Base-by-base conservation (phyloP, 306 rosid species). In the Betula pendula region DNA sequence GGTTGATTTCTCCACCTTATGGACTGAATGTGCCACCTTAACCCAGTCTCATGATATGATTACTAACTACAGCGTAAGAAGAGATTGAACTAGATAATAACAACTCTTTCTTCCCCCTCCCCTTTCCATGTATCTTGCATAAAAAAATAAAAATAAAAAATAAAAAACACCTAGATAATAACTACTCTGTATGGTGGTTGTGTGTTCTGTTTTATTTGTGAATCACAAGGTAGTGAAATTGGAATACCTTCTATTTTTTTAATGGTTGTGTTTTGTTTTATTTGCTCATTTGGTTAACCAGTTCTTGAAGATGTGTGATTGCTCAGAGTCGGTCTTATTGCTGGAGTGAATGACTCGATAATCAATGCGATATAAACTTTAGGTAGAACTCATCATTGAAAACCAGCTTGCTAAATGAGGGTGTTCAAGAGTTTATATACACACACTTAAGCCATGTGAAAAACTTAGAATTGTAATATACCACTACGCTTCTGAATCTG, bases 31-130 rank as follows among this genome's bases (percentile, higher is more conserved):
- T 45, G 31, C 80, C 19, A 43, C 67, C 43, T 9, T 22, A 42
- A 33, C 9, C 52, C 9, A 24, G 49, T 45, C 65, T 13, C 31
- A 33, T 45, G 24, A 11, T 58, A 29, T 58, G 24, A 49, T 44
- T 16, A 25, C 13, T 48, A 55, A 17, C 22, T 22, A 15, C 13
- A 31, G 69, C 33, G 24, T 80, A 44, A 22, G 12, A n/a, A 38
- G 68, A 10, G 27, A 50, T 22, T 72, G 47, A 78, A 44, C 73
- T 51, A 1, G 38, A 42, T 38, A 40, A 63, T 24, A 9, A 79
- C 31, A 59, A 7, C 42, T 22, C 20, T 14, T n/a, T n/a, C n/a
- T n/a, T n/a, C n/a, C n/a, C n/a, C n/a, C n/a, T n/a, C n/a, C n/a
- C n/a, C n/a, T n/a, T n/a, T n/a, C n/a, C n/a, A n/a, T n/a, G n/a